phyloP scores from a whole-genome alignment of 208 protist species.

The Angomonas deanei region DNA sequence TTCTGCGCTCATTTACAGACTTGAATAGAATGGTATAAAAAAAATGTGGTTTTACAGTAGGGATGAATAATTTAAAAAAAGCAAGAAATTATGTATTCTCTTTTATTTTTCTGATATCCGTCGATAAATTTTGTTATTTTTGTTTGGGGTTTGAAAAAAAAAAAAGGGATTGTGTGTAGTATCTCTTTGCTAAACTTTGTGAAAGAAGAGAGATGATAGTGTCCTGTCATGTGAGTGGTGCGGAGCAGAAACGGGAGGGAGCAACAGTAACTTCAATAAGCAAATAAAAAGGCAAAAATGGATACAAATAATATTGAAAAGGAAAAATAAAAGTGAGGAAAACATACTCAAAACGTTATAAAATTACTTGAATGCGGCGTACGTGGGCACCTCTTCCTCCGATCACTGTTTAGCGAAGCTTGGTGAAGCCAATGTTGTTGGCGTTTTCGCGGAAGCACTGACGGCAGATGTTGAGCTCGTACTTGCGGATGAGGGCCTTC shows the following conservation, averaged over 20 bases:
- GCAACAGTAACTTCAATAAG: too few species aligned
- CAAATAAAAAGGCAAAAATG: background rate
- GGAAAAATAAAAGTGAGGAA: background rate
- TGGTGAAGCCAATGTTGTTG: constrained; percentile 86
- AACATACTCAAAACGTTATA: background rate
- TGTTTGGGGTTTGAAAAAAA: too few species aligned
- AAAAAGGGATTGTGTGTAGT: too few species aligned
- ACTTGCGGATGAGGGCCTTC: constrained; percentile 93
- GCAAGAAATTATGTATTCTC: too few species aligned
- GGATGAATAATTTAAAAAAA: too few species aligned
- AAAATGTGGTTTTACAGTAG: too few species aligned
- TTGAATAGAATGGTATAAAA: background rate
- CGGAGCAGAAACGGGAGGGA: too few species aligned
- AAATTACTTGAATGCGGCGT: too few species aligned
- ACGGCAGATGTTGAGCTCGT: constrained; percentile 92
- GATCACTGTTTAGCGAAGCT: constrained; percentile 67
- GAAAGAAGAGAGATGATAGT: too few species aligned
- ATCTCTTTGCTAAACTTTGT: background rate
- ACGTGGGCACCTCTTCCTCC: background rate
- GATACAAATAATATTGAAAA: background rate
- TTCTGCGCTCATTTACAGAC: background rate
- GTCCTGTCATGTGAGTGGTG: too few species aligned
- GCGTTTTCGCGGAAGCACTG: constrained; percentile 94
- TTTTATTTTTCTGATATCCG: too few species aligned
- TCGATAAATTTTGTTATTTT: too few species aligned